Evolutionary conservation across 768 basidiomycete genomes (phyloP), one percentile per base, ranked within the genome.

Genomic region (Boletus reticulatus): DNA sequence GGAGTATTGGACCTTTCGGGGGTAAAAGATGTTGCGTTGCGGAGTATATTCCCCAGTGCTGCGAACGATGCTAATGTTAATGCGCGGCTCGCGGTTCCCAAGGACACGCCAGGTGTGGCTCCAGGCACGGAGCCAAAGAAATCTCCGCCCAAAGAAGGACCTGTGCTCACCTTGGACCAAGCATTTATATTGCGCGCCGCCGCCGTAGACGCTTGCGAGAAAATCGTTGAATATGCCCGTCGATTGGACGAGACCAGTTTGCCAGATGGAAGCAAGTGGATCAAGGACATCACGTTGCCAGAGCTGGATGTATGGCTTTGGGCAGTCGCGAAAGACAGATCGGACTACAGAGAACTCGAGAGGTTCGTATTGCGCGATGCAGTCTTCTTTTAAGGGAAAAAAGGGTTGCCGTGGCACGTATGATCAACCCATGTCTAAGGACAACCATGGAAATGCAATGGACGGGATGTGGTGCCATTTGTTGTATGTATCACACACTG

Each of bases 221-320:
- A 81, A 55, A 87, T 92, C 38, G 73, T 87, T 16, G 74, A 82
- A 50, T 70, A 69, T 29, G 87, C 85, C 17, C 80, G 69, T 52
- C 72, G 69, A 24, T 58, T 59, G 54, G 61, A 59, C 24, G 69
- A 56, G 39, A 50, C 58, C n/a, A 37, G 50, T 37, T 41, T 65
- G 37, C 61, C 61, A 5, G 63, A 62, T 32, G 73, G 66, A 36
- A 60, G 75, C 19, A 63, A 67, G 22, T 87, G 85, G 85, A 62
- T 89, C 59, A 79, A 73, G 52, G 71, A 75, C 4, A 75, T 94
- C 36, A 82, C 76, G 0, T 72, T 84, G 27, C 83, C 85, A 5
- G 77, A 82, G 43, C 57, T 92, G 55, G 87, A 92, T 64, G 80
- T 80, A 63, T 94, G 89, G 89, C 68, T 93, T n/a, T 90, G 91